phyloP scores from a whole-genome alignment of 2,329 filamentous ascomycete species.

The Ophiostoma perfectum region DNA sequence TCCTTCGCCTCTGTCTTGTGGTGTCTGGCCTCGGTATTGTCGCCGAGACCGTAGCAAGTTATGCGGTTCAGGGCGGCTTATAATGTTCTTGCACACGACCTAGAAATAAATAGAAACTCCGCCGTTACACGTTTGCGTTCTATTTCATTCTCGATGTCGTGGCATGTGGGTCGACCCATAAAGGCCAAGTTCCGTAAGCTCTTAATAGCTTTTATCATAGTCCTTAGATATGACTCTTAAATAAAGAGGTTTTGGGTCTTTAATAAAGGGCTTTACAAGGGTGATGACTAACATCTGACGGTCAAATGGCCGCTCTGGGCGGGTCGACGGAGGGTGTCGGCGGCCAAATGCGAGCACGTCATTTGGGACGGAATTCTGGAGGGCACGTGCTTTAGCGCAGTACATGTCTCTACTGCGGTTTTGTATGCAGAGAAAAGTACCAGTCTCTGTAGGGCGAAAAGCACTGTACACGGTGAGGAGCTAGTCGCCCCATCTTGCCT shows the following conservation, averaged over 20 bases:
- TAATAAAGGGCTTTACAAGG: background rate
- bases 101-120: background rate
- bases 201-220: background rate
- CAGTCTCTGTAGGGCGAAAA: background rate
- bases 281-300: slow-evolving; percentile 8
- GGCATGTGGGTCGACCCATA: background rate
- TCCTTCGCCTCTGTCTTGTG: background rate
- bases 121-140: background rate
- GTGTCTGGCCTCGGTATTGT: background rate
- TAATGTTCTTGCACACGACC: background rate
- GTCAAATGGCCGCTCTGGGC: background rate
- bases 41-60: background rate
- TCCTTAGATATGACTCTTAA: background rate
- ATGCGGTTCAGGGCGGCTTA: background rate
- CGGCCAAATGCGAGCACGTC: slow-evolving; percentile 21
- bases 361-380: slow-evolving; percentile 15
- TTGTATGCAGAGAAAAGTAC: background rate
- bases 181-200: slow-evolving; percentile 7
- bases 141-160: too few relatives aligned
- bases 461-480: slow-evolving; percentile 17
- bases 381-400: background rate
- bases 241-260: background rate
- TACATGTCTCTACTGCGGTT: background rate
- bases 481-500: slow-evolving; percentile 4
- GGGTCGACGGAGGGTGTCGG: slow-evolving; percentile 5